These are phyloP conservation scores for Serendipita vermifera DNA, from an alignment of 768 basidiomycete species.

Conservation along the genomic window DNA sequence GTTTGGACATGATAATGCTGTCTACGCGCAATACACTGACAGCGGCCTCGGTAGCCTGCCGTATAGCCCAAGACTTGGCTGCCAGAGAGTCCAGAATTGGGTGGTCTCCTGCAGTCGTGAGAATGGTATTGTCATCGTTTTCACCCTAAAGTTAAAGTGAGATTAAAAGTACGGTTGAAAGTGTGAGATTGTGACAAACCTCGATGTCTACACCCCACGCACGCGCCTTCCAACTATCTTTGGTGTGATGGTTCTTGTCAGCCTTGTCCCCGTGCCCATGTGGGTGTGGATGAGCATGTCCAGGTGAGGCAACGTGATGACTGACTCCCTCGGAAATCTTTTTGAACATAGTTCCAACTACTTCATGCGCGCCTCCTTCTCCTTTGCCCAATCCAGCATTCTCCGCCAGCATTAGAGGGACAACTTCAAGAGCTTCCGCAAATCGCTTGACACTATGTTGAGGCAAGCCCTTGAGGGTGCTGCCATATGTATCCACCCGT, in stretches of 20 bases:
- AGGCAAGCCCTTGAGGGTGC: conserved; percentile 73
- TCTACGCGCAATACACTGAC: conserved; percentile 87
- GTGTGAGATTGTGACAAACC: too few species aligned
- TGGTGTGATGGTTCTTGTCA: not conserved
- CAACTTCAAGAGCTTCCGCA: conserved; percentile 78
- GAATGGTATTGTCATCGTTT: conserved; percentile 62
- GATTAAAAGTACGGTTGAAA: too few species aligned
- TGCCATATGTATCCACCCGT: conserved; percentile 74
- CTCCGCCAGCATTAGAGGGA: conserved; percentile 86
- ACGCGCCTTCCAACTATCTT: not conserved
- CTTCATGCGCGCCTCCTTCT: conserved; percentile 73
- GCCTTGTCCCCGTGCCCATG: not conserved
- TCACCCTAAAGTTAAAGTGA: too few species aligned
- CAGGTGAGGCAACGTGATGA: not conserved
- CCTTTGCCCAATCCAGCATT: conserved; percentile 79
- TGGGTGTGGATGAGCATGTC: not conserved
- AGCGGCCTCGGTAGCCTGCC: conserved; percentile 84
- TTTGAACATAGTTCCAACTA: conserved; percentile 82
- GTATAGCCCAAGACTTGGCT: conserved; percentile 81
- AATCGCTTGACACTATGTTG: conserved; percentile 92
- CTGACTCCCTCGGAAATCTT: conserved; percentile 38
- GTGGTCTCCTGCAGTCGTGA: conserved; percentile 35
- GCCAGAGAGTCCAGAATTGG: conserved; percentile 78
- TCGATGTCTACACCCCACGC: conserved; percentile 82
- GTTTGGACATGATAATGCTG: conserved; percentile 94